phyloP scores from a whole-genome alignment of 208 protist species.

The Leishmania tarentolae region DNA sequence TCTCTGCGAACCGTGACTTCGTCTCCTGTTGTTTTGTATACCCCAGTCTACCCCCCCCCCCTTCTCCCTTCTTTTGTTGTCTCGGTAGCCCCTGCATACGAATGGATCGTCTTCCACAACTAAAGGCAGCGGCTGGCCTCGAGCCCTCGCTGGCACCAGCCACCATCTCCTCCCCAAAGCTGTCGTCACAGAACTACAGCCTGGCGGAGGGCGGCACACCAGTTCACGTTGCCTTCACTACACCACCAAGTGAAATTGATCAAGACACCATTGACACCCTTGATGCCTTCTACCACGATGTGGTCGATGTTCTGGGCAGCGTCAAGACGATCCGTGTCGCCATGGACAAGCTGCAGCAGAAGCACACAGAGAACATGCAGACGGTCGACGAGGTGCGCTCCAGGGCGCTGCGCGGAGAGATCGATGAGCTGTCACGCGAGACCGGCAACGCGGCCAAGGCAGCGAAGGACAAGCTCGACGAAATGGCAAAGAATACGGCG shows the following conservation, averaged over 20 bases:
- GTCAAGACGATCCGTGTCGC: constrained; percentile 44
- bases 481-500: constrained; percentile 67
- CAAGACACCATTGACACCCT: constrained; percentile 63
- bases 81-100: not conserved
- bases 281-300: constrained; percentile 73
- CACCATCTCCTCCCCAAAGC: constrained; percentile 2
- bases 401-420: constrained; percentile 56
- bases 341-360: constrained; percentile 53
- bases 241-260: constrained; percentile 48
- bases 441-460: constrained; percentile 45
- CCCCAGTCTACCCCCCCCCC: not conserved
- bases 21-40: not conserved
- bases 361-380: constrained; percentile 76
- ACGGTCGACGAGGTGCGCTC: constrained; percentile 64
- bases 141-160: not conserved
- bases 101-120: constrained; percentile 32
- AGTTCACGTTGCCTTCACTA: constrained; percentile 32
- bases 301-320: constrained; percentile 24
- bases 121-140: constrained; percentile 25
- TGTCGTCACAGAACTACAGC: constrained; percentile 19
- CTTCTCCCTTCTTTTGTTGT: not conserved
- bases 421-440: constrained; percentile 57
- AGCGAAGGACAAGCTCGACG: constrained; percentile 49
- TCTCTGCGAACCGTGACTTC: not conserved
- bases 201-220: constrained; percentile 1